phyloP scores from a whole-genome alignment of 2,329 filamentous ascomycete species.

The Microdochium nivale region DNA sequence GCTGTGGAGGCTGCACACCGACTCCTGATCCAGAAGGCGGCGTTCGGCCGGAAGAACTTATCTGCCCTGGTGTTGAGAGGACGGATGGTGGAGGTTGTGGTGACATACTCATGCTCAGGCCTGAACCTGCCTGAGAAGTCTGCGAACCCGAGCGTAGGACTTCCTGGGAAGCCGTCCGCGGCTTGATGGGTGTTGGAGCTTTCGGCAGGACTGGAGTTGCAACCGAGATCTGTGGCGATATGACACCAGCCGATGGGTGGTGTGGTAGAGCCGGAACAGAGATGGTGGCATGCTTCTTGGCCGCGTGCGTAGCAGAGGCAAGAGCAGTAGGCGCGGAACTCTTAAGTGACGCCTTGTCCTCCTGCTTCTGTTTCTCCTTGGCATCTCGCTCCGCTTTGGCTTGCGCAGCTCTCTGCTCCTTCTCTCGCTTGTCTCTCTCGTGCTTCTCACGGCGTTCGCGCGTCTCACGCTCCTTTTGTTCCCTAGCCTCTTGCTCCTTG shows the following conservation, averaged over 20 bases:
- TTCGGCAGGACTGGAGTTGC: conserved; percentile 79
- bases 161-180: conserved; percentile 72
- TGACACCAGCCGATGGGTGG: conserved; percentile 50
- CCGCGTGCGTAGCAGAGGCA: conserved; percentile 29
- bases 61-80: conserved; percentile 56
- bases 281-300: conserved; percentile 32
- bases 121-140: conserved; percentile 53
- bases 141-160: conserved; percentile 62
- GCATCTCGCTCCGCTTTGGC: conserved; percentile 37
- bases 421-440: conserved; percentile 49
- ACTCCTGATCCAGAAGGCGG: conserved; percentile 11
- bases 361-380: conserved; percentile 36
- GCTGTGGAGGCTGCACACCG: conserved; percentile 30
- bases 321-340: conserved; percentile 24
- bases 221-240: conserved; percentile 71
- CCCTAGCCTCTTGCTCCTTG: conserved; percentile 68
- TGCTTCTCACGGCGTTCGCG: conserved; percentile 48
- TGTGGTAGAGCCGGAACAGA: conserved; percentile 47
- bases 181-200: conserved; percentile 68
- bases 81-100: conserved; percentile 54
- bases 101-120: conserved; percentile 47
- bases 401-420: conserved; percentile 34
- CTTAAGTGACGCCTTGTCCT: conserved; percentile 34
- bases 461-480: conserved; percentile 59
- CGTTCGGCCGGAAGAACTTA: conserved; percentile 56